phyloP scores from a whole-genome alignment of 768 basidiomycete genomes.

The Lactifluus subvellereus region DNA sequence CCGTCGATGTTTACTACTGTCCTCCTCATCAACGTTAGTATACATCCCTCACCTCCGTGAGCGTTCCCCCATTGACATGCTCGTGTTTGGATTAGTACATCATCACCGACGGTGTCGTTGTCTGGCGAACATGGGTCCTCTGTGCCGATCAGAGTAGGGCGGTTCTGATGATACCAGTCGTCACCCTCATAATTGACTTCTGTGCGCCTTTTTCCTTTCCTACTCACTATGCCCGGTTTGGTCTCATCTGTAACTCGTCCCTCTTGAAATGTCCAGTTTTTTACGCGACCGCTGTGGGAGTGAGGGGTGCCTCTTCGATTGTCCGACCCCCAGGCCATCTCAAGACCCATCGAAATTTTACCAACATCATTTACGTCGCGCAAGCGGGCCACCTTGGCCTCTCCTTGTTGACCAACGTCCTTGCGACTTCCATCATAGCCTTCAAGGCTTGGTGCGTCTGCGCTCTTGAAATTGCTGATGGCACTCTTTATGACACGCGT shows the following conservation, averaged over 20 bases:
- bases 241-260: neutral
- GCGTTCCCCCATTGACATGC: neutral
- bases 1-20: constrained; percentile 1
- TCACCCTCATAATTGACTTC: neutral
- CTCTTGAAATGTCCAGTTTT: neutral
- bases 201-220: neutral
- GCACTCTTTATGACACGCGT: neutral
- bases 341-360: neutral
- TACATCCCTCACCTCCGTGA: too few species aligned
- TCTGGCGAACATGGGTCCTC: constrained; percentile 14
- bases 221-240: neutral
- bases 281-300: neutral
- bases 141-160: neutral
- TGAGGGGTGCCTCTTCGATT: neutral
- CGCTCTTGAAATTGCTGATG: neutral
- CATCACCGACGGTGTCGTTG: constrained; percentile 15
- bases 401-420: constrained; percentile 6
- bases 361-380: neutral
- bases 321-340: neutral
- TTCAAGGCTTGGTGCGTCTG: neutral
- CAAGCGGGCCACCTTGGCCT: neutral
- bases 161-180: neutral
- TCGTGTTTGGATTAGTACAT: neutral
- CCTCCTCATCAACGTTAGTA: constrained; percentile 8
- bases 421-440: constrained; percentile 4